Conservation (phyloP, 441 rosid genomes). For the Sinapis alba region DNA sequence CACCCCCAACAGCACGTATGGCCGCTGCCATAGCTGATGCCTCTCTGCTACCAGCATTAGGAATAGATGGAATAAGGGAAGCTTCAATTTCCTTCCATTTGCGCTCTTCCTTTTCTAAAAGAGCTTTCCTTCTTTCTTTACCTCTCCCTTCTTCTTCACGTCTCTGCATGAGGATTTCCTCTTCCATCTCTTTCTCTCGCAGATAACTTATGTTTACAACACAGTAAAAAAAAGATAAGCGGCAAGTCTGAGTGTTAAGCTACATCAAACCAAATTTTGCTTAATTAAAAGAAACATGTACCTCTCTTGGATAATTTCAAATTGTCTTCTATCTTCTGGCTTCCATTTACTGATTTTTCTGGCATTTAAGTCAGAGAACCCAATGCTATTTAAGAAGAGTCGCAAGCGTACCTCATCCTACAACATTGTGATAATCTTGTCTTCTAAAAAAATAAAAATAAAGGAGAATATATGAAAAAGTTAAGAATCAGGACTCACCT, state of each 20-base stretch:
- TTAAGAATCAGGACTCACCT: constrained; percentile 55
- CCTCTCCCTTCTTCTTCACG: constrained; percentile 99
- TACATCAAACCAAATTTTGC: constrained; percentile 22
- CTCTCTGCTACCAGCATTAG: constrained; percentile 99
- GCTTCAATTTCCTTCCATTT: constrained; percentile 99
- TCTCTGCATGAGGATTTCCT: constrained; percentile 96
- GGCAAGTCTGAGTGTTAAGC: constrained; percentile 9
- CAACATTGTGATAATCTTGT: constrained; percentile 33
- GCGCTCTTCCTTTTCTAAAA: constrained; percentile 98
- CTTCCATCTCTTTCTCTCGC: constrained; percentile 99
- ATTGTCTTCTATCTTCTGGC: constrained; percentile 99
- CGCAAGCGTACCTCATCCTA: constrained; percentile 99
- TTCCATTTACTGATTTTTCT: constrained; percentile 99
- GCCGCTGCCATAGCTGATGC: constrained; percentile 99
- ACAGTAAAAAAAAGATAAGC: constrained; percentile 6
- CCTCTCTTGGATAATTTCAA: constrained; percentile 99
- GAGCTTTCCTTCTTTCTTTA: constrained; percentile 99
- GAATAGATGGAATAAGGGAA: constrained; percentile 97
- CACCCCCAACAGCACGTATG: constrained; percentile 99
- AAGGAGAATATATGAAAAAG: constrained; percentile 26
- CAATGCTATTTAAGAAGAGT: constrained; percentile 99
- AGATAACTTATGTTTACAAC: constrained; percentile 59
- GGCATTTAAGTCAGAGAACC: constrained; percentile 97
- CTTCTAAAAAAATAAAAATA: constrained; percentile 14
- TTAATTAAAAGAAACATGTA: constrained; percentile 41